Base-by-base conservation (phyloP, 805 yeast genomes). In the Lachancea lanzarotensis region DNA sequence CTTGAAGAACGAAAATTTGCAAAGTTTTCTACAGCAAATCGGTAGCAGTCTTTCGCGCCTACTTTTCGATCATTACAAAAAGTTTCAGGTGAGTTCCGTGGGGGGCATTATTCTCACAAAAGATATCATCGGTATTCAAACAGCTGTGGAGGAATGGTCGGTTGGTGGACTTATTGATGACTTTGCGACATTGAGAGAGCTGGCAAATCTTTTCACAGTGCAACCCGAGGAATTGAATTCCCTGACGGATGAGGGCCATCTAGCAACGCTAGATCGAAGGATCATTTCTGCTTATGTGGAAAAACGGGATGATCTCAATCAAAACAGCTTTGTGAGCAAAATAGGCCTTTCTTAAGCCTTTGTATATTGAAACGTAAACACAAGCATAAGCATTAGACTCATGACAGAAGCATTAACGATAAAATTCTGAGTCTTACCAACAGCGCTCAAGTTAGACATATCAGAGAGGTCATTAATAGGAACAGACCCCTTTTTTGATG, bases 31-130 rank as follows among this genome's bases (percentile, higher is more conserved):
- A 37, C 63, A 65, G 9, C 78, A 74, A 42, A 66, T 84, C 9
- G 93, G 95, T 2, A 61, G 71, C 44, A 72, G 72, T 19, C 69
- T 84, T 33, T 73, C 83, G 53, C 71, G 72, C 22, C 69, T 77
- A 36, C 66, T 91, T 38, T 68, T 87, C 53, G 76, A 72, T 22
- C 96, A 90, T 59, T 82, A 82, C 61, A 80, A 81, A 48, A 84
- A 81, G 55, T 85, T 78, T 59, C 79, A 77, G 34, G 86, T 90
- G 51, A 84, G 79, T 53, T 79, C 88, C 1, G 77, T 81, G 6
- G 98, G 97, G 43, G 96, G 95, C 26, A 72, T 82, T 48, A 78
- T 84, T 12, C 75, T 87, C 12, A 85, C 95, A 0, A 84, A 82
- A 55, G 97, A 90, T 64, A 79, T 85, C 7, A 83, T 84, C 32